These are phyloP conservation scores for Gentiana macrophylla DNA, from an alignment of 257 asterid species.

Conservation along the genomic window DNA sequence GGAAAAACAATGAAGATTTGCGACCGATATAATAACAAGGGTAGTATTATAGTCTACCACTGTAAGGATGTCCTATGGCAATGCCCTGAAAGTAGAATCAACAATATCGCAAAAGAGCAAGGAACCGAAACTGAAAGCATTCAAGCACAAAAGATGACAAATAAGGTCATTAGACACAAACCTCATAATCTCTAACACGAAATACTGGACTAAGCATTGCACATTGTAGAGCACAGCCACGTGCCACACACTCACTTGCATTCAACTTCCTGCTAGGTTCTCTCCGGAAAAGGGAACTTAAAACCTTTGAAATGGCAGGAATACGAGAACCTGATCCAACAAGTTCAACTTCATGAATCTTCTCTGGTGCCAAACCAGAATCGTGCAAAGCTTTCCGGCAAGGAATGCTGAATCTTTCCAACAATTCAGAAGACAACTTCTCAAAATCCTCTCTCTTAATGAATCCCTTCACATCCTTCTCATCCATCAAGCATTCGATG, in stretches of 20 bases:
- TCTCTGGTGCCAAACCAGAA: conserved; percentile 56
- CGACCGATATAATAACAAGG: no score
- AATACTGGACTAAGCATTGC: conserved; percentile 90
- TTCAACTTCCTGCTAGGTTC: conserved; percentile 80
- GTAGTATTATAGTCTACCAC: no score
- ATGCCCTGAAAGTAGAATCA: no score
- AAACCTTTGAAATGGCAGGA: conserved; percentile 64
- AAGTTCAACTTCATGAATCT: conserved; percentile 82
- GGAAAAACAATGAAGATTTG: no score
- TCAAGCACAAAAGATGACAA: background rate
- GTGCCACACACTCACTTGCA: conserved; percentile 98
- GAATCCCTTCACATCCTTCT: conserved; percentile 85
- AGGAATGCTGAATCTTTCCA: conserved; percentile 62
- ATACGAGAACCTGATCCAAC: conserved; percentile 95
- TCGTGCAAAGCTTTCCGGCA: conserved; percentile 63
- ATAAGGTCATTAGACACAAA: conserved; percentile 22
- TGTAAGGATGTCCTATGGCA: no score
- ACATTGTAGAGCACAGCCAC: conserved; percentile 93
- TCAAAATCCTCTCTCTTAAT: conserved; percentile 91
- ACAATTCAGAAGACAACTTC: conserved; percentile 47
- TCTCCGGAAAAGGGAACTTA: conserved; percentile 52
- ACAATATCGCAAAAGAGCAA: background rate
- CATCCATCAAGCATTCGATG: conserved; percentile 98
- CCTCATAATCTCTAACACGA: conserved; percentile 91
- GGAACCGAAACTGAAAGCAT: background rate